Evolutionary conservation across 2,329 filamentous ascomycete species (phyloP).

Genomic region (Calonectria montana): DNA sequence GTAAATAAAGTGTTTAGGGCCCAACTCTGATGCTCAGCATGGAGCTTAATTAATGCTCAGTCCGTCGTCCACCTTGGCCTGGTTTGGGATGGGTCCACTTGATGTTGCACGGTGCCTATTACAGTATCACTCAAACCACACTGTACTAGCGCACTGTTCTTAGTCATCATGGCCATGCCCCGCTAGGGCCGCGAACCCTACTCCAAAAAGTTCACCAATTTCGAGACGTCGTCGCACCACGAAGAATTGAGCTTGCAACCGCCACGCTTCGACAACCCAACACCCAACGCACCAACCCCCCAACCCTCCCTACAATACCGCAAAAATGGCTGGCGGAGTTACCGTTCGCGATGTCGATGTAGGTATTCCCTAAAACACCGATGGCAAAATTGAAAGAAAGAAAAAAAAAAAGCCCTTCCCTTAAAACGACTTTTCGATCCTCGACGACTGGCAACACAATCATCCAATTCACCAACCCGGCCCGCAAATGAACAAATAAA

Average conservation of each 20-base stretch:
- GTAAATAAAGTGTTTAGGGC: background rate
- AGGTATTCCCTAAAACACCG: constrained; percentile 58
- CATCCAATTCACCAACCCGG: constrained; percentile 36
- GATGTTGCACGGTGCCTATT: background rate
- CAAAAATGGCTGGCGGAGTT: constrained; percentile 83
- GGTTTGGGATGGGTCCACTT: constrained; percentile 1
- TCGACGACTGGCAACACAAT: constrained; percentile 45
- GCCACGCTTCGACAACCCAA: constrained; percentile 45
- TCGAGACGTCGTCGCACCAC: constrained; percentile 30
- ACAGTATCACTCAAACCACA: constrained; percentile 19
- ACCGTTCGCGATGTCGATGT: constrained; percentile 89
- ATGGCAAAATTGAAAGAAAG: constrained; percentile 32
- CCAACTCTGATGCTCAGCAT: background rate
- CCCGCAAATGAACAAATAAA: constrained; percentile 18
- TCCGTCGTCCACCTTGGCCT: background rate
- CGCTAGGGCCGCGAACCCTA: constrained; percentile 51
- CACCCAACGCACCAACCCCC: constrained; percentile 47
- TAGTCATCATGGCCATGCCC: constrained; percentile 36
- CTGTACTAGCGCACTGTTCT: constrained; percentile 29
- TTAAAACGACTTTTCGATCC: constrained; percentile 12
- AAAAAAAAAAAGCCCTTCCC: background rate
- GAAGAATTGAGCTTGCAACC: constrained; percentile 36
- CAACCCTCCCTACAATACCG: constrained; percentile 57
- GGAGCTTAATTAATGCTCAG: background rate
- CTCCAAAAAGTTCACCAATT: constrained; percentile 42